Percentiles rank a stretch among this genome's conserved stretches.
phyloP scores from a whole-genome alignment of 176 grass and related monocot genomes.

The Bolboschoenus planiculmis region DNA sequence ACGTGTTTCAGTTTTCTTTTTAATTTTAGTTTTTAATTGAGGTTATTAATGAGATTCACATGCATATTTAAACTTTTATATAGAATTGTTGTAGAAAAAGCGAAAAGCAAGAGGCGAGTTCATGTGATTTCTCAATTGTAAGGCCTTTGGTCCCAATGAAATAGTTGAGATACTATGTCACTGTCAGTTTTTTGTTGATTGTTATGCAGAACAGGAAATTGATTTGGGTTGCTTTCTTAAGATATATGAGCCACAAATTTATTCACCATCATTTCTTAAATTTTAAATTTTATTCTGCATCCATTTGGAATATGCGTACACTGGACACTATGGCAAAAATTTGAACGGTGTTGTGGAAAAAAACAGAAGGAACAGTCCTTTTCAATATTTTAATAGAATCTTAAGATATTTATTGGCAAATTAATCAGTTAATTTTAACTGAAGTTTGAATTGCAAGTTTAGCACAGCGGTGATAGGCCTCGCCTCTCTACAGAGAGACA shows the following conservation, averaged over 20 bases:
- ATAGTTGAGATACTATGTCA: constrained; percentile 8
- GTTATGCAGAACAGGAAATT: neutral
- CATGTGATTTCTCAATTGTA: neutral
- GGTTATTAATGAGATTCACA: neutral
- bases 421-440: neutral
- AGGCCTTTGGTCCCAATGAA: neutral
- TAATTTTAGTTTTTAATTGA: constrained; percentile 1
- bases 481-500: no score
- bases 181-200: constrained; percentile 10
- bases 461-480: no score
- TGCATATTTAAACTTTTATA: neutral
- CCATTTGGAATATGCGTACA: neutral
- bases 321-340: neutral
- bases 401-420: constrained; percentile 12
- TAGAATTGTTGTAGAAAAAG: neutral
- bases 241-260: neutral
- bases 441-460: no score
- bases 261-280: neutral
- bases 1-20: neutral
- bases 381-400: neutral
- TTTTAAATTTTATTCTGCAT: neutral
- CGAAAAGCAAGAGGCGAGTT: neutral
- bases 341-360: neutral
- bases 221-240: neutral
- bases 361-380: neutral